Conservation (phyloP, 2,329 filamentous ascomycete species). For the Diaporthe ilicicola region DNA sequence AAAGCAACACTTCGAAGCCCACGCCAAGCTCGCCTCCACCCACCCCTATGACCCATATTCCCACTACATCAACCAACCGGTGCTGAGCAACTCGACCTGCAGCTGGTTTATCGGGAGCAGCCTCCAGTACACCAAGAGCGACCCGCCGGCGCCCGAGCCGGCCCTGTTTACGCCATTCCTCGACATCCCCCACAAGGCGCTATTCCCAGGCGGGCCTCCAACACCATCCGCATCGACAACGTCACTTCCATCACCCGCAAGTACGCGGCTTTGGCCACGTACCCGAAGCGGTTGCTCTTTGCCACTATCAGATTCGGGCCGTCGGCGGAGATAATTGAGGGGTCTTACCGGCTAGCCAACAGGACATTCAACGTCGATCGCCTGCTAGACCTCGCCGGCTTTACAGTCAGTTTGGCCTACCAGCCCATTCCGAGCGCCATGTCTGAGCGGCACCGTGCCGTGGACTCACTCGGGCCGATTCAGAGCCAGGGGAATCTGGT, state of each 20-base stretch:
- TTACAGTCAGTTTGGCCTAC: not conserved
- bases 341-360: not conserved
- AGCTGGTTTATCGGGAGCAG: slow-evolving; percentile 1
- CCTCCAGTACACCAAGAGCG: slow-evolving; percentile 3
- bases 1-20: slow-evolving; percentile 2
- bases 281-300: slow-evolving; percentile 4
- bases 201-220: not conserved
- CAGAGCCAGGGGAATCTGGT: not conserved
- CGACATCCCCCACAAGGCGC: not conserved
- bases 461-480: slow-evolving; percentile 4
- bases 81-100: not conserved
- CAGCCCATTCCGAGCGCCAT: not conserved
- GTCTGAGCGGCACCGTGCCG: slow-evolving; percentile 5
- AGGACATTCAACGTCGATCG: slow-evolving; percentile 2
- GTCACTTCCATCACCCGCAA: not conserved
- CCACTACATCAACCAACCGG: slow-evolving; percentile 4
- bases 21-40: not conserved
- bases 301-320: slow-evolving; percentile 2
- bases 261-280: slow-evolving; percentile 5
- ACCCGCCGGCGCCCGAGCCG: not conserved
- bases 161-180: not conserved
- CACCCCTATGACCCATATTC: not conserved
- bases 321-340: not conserved
- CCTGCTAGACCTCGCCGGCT: not conserved
- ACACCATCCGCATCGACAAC: slow-evolving; percentile 6